phyloP scores from a whole-genome alignment of 208 protist genomes.

The Zelonia costaricensis region DNA sequence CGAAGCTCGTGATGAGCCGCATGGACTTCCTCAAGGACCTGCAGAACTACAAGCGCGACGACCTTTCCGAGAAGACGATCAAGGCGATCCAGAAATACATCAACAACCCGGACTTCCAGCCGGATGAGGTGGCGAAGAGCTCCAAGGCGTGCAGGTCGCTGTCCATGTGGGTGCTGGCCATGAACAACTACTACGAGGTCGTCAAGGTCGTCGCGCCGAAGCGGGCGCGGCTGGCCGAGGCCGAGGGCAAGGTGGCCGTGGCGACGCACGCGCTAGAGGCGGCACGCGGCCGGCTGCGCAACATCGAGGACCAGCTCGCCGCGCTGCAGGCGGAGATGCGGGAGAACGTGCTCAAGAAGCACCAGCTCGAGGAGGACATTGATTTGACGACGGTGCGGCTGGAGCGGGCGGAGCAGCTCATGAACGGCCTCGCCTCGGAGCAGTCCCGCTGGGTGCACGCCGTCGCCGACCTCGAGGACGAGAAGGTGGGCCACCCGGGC shows the following conservation, averaged over 20 bases:
- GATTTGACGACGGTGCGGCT: conserved; percentile 89
- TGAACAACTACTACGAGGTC: conserved; percentile 95
- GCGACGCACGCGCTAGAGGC: conserved; percentile 70
- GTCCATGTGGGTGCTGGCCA: conserved; percentile 95
- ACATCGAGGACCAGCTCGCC: conserved; percentile 87
- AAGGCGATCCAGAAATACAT: conserved; percentile 94
- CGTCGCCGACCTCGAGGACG: conserved; percentile 62
- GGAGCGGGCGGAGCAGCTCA: conserved; percentile 89
- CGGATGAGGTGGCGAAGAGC: conserved; percentile 92
- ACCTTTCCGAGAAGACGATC: conserved; percentile 86
- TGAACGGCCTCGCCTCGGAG: conserved; percentile 88
- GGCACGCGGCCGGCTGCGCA: conserved; percentile 68
- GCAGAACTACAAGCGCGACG: conserved; percentile 93
- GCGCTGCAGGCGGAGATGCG: conserved; percentile 80
- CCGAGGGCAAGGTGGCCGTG: conserved; percentile 81
- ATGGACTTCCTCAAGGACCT: conserved; percentile 94
- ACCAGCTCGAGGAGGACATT: conserved; percentile 93
- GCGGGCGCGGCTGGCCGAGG: conserved; percentile 72
- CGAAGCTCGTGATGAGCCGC: conserved; percentile 92
- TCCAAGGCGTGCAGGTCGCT: conserved; percentile 95
- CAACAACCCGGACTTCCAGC: conserved; percentile 93
- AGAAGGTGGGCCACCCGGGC: conserved; percentile 65
- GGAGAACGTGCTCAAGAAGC: conserved; percentile 89
- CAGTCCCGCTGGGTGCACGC: conserved; percentile 76
- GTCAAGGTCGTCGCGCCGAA: conserved; percentile 92